phyloP scores from a whole-genome alignment of 768 basidiomycete species.

The Jaapia argillacea region DNA sequence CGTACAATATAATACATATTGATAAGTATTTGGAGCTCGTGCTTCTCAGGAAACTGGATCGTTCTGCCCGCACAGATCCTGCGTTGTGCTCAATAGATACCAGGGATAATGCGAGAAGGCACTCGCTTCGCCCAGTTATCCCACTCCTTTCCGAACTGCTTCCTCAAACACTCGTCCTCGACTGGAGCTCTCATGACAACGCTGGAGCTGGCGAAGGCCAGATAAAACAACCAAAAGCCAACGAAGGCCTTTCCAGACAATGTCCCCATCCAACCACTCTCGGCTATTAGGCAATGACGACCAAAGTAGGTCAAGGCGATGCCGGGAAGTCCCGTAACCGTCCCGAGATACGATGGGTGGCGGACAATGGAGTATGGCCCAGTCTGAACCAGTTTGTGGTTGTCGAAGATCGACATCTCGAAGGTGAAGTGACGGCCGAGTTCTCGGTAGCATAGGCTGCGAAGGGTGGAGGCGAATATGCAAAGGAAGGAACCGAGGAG shows the following conservation, averaged over 20 bases:
- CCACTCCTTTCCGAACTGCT: background rate
- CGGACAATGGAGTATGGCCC: constrained; percentile 13
- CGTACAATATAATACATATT: no score
- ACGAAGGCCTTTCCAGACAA: background rate
- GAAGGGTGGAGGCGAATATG: no score
- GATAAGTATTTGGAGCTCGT: no score
- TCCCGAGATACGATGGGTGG: constrained; percentile 12
- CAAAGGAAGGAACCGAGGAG: no score
- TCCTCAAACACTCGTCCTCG: background rate
- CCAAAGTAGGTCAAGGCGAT: constrained; percentile 2
- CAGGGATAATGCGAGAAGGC: background rate
- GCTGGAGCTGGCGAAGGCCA: background rate
- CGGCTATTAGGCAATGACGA: no score
- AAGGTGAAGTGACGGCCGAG: constrained; percentile 13
- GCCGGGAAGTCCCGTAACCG: constrained; percentile 1
- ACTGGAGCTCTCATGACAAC: background rate
- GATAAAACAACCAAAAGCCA: background rate
- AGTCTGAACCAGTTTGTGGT: constrained; percentile 9
- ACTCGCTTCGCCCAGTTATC: background rate
- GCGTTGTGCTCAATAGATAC: background rate
- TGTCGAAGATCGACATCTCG: constrained; percentile 7
- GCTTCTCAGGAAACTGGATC: no score
- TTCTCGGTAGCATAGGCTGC: constrained; percentile 9
- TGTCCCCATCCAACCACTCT: background rate
- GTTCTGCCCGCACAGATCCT: no score